Percentiles rank a stretch among this genome's conserved stretches.
These are phyloP conservation scores for Colletotrichum cuscutae DNA, from an alignment of 2,329 filamentous ascomycete species.

Conservation along the genomic window DNA sequence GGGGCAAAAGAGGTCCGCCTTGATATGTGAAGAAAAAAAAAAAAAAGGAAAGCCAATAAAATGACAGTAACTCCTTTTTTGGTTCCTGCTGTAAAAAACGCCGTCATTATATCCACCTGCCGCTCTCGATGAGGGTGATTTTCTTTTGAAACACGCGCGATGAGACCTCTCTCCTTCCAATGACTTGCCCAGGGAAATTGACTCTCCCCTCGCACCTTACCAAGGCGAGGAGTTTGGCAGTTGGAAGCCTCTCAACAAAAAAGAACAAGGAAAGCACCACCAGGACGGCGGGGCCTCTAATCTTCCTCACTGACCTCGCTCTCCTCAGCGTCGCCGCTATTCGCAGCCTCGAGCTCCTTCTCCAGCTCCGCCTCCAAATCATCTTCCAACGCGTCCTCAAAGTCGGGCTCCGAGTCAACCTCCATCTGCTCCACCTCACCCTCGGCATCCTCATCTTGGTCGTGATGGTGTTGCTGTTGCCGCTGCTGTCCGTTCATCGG, in stretches of 20 bases:
- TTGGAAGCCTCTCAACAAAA: background rate
- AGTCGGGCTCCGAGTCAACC: slow-evolving; percentile 40
- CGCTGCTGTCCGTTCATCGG: slow-evolving; percentile 56
- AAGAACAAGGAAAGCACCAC: background rate
- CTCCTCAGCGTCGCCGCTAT: slow-evolving; percentile 63
- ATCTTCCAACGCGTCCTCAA: slow-evolving; percentile 58
- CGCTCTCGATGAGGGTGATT: background rate
- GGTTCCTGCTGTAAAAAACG: slow-evolving; percentile 5
- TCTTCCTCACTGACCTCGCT: slow-evolving; percentile 76
- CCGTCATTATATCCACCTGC: slow-evolving; percentile 26
- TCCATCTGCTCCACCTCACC: slow-evolving; percentile 41
- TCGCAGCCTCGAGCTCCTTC: slow-evolving; percentile 56
- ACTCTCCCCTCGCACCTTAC: too few species aligned
- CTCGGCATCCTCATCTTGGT: slow-evolving; percentile 37
- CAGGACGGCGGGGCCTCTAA: slow-evolving; percentile 42
- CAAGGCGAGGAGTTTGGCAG: background rate
- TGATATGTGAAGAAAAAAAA: background rate
- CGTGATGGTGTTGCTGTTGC: slow-evolving; percentile 40
- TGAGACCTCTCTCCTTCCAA: background rate
- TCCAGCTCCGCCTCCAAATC: slow-evolving; percentile 68
- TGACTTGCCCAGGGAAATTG: background rate
- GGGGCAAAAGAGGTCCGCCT: background rate
- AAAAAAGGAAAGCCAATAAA: background rate
- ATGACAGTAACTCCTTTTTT: slow-evolving; percentile 18
- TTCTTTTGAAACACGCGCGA: background rate